Base-by-base conservation (phyloP, 805 yeast genomes). In the Cyberlindnera meyerae region DNA sequence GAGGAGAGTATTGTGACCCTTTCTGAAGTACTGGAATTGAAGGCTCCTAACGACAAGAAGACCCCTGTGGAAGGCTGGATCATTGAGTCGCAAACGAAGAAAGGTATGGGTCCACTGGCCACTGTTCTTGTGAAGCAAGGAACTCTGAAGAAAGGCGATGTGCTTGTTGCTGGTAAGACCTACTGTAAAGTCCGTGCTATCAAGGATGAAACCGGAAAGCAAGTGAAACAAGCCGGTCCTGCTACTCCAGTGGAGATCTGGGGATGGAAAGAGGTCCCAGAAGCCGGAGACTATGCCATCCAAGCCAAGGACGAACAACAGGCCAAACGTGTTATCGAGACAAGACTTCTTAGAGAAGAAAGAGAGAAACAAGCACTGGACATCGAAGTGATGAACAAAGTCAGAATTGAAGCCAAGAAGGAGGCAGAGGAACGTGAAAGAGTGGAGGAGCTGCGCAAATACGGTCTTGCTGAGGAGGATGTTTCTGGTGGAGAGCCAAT, bases 181-280 rank as follows among this genome's bases (percentile, higher is more conserved):
- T 85, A 80, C 65, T 87, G 96, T 60, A 84, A 83, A 54, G 89
- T 90, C 2, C 75, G 80, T 49, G 76, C 81, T 13, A 73, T 93
- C 73, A 71, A 70, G 38, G 84, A 87, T 58, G 96, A 87, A 46
- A 56, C 63, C 39, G 89, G 90, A 4, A 77, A 77, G 45, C 39
- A 67, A 0, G 59, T 87, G 8, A 74, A 77, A 40, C 41, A 58
- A 21, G 97, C 95, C 0, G 75, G 77, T 1, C 97, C 98, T 0
- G 81, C 96, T 0, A 79, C 83, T 8, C 96, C 97, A 0, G 94
- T 86, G 1, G 95, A 87, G 51, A 69, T 93, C 7, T 72, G 85
- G 56, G 98, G 98, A 1, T 93, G 98, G 98, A 88, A 83, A 55
- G 89, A 79, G 24, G 62, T 89, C 25, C 97, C 97, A 0, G 84